Conservation (phyloP, 352 stramenopile species). For the Phytopythium delawarense region DNA sequence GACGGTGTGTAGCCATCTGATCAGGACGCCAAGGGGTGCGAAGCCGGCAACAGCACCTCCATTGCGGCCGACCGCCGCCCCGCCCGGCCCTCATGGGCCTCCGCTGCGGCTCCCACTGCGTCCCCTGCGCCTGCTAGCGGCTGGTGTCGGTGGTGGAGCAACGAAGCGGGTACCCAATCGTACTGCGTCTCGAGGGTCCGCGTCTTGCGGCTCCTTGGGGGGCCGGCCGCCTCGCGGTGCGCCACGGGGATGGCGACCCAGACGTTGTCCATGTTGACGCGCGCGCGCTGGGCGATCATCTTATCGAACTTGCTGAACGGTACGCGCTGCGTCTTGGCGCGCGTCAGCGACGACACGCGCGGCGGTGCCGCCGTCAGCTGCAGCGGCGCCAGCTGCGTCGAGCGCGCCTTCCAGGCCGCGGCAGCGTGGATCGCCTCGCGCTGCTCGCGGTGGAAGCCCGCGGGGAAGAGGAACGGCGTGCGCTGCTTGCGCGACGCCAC, state of each 20-base stretch:
- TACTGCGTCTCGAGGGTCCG: constrained; percentile 36
- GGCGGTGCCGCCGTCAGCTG: constrained; percentile 24
- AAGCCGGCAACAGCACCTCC: neutral
- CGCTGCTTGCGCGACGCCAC: constrained; percentile 25
- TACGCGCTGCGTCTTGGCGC: constrained; percentile 34
- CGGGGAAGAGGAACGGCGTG: constrained; percentile 17
- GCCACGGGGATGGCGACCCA: constrained; percentile 58
- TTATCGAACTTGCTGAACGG: constrained; percentile 45
- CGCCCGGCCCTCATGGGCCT: neutral
- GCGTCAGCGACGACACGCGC: constrained; percentile 20
- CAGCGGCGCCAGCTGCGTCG: constrained; percentile 36
- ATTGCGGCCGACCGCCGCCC: neutral
- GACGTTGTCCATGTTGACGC: constrained; percentile 50
- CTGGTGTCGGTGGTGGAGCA: constrained; percentile 13
- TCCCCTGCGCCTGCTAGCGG: neutral
- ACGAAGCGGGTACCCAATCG: constrained; percentile 49
- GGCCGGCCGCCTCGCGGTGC: neutral
- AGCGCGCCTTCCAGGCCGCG: constrained; percentile 11
- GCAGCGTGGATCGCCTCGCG: constrained; percentile 3
- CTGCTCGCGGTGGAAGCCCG: constrained; percentile 6
- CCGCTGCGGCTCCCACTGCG: neutral
- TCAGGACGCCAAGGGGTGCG: neutral
- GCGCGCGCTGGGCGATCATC: constrained; percentile 29
- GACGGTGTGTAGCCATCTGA: neutral
- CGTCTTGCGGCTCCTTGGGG: constrained; percentile 9